Evolutionary conservation across 2,329 filamentous ascomycete genomes (phyloP).

Genomic region (Fusarium tricinctum): DNA sequence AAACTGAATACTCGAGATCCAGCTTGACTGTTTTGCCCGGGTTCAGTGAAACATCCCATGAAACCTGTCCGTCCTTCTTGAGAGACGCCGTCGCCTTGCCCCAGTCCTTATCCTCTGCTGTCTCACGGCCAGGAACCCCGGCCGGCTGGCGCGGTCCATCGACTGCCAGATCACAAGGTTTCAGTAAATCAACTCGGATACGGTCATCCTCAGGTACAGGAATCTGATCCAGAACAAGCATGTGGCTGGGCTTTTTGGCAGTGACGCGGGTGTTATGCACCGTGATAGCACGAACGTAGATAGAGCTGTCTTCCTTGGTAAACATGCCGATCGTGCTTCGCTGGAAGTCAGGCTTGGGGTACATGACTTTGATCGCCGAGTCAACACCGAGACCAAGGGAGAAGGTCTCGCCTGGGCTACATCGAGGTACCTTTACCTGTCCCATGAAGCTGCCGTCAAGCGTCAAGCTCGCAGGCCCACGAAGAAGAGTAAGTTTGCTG

Average conservation of each 20-base stretch:
- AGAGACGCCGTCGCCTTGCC: constrained; percentile 67
- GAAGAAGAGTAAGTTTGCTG: constrained; percentile 68
- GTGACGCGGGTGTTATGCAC: constrained; percentile 65
- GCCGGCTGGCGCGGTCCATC: constrained; percentile 56
- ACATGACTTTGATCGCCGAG: constrained; percentile 67
- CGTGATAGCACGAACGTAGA: constrained; percentile 64
- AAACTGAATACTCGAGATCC: constrained; percentile 72
- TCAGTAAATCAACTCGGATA: constrained; percentile 64
- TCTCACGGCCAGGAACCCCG: constrained; percentile 52
- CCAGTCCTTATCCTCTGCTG: constrained; percentile 59
- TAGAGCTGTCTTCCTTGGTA: constrained; percentile 65
- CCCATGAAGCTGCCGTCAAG: constrained; percentile 75
- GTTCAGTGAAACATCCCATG: constrained; percentile 71
- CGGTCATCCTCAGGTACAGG: constrained; percentile 73
- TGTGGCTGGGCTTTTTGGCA: constrained; percentile 56
- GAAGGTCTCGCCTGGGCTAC: constrained; percentile 68
- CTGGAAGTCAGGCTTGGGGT: constrained; percentile 68
- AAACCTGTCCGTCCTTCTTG: constrained; percentile 69
- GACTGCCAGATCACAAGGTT: constrained; percentile 62
- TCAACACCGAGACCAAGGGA: constrained; percentile 71
- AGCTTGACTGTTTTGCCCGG: constrained; percentile 70
- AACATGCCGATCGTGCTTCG: constrained; percentile 67
- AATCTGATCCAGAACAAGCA: constrained; percentile 71
- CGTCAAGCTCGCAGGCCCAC: constrained; percentile 69
- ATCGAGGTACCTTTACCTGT: constrained; percentile 67